Conservation (phyloP, 805 yeast species). For the Ogataea corticis region DNA sequence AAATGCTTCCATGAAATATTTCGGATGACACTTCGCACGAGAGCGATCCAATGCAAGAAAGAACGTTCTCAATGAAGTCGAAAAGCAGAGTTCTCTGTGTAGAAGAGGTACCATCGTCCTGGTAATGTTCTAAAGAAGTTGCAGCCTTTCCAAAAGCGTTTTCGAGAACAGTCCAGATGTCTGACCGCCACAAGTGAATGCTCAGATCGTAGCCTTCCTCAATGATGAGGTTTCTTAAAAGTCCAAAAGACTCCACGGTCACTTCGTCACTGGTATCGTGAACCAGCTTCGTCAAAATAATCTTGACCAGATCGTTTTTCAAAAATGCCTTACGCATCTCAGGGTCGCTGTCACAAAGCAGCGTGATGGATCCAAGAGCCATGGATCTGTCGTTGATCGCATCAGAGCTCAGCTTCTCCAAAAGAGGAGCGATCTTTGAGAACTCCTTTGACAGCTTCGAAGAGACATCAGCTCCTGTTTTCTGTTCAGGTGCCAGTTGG, state of each 20-base stretch:
- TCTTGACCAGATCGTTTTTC: constrained; percentile 69
- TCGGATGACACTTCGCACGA: constrained; percentile 59
- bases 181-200: constrained; percentile 71
- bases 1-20: constrained; percentile 36
- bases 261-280: constrained; percentile 72
- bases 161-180: constrained; percentile 67
- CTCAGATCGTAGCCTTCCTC: constrained; percentile 89
- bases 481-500: not conserved
- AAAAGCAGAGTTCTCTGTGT: constrained; percentile 48
- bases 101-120: constrained; percentile 25
- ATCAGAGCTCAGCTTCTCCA: constrained; percentile 61
- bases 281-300: constrained; percentile 61
- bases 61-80: constrained; percentile 71
- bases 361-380: constrained; percentile 73
- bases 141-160: constrained; percentile 51
- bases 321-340: constrained; percentile 61
- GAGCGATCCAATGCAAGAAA: constrained; percentile 67
- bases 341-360: constrained; percentile 64
- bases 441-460: constrained; percentile 23
- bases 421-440: constrained; percentile 63
- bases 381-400: constrained; percentile 72
- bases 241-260: constrained; percentile 77
- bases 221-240: constrained; percentile 73
- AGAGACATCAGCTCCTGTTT: not conserved
- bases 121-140: constrained; percentile 46